phyloP scores from a whole-genome alignment of 306 rosid genomes.

The Prunus mume region DNA sequence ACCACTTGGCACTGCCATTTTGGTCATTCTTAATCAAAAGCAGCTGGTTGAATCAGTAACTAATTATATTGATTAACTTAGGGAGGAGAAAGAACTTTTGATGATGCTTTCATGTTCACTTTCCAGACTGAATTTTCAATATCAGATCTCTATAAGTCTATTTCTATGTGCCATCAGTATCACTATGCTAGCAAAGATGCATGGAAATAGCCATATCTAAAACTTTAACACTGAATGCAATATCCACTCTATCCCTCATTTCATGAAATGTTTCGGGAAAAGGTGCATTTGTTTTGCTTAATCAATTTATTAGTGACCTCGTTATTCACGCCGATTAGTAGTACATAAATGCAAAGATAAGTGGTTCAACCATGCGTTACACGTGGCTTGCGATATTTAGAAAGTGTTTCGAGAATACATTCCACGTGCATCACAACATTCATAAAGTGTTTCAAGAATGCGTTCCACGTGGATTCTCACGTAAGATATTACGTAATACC shows the following conservation, averaged over 20 bases:
- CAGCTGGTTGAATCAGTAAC: background rate
- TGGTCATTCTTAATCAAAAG: background rate
- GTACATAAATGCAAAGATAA: background rate
- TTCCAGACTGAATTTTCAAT: background rate
- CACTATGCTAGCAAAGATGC: background rate
- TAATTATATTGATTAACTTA: background rate
- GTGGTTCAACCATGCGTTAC: background rate
- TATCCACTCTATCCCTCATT: background rate
- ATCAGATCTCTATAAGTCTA: background rate
- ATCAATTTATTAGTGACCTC: background rate
- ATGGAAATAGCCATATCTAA: background rate
- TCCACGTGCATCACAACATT: background rate
- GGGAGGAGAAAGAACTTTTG: background rate
- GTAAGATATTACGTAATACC: background rate
- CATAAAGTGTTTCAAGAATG: too few species aligned
- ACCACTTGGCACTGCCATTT: conserved; percentile 7
- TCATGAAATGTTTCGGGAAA: background rate
- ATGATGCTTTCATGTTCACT: background rate
- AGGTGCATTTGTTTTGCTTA: background rate
- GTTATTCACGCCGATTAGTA: background rate
- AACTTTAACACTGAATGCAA: background rate
- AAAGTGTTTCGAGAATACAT: background rate
- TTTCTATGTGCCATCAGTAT: background rate
- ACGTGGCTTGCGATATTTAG: background rate
- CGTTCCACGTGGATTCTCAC: background rate